Evolutionary conservation across 2,329 filamentous ascomycete genomes (phyloP).

Genomic region (Coleophoma eucalyptorum): DNA sequence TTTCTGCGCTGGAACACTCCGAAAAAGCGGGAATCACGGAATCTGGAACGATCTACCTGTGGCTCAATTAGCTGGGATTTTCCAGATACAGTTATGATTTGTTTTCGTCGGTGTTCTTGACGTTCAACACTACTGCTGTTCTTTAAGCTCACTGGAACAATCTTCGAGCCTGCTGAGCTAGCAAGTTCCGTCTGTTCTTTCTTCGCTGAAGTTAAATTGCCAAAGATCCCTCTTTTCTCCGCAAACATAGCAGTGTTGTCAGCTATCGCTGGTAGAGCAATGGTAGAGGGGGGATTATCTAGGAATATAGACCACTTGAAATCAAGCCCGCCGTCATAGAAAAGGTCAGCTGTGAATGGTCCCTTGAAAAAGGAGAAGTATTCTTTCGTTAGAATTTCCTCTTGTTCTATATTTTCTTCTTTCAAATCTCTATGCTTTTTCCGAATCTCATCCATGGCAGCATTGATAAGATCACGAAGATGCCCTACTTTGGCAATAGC

Average conservation of each 20-base stretch:
- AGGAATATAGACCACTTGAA: conserved; percentile 26
- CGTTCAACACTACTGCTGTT: too few relatives aligned
- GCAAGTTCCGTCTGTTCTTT: neutral
- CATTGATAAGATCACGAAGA: neutral
- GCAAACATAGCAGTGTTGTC: neutral
- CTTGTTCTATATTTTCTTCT: neutral
- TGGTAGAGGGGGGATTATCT: conserved; percentile 11
- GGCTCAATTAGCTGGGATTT: neutral
- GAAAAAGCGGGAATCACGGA: neutral
- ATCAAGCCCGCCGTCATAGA: conserved; percentile 41
- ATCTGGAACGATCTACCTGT: neutral
- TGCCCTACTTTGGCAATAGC: neutral
- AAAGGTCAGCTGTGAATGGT: conserved; percentile 41
- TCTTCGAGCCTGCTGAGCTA: neutral
- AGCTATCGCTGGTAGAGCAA: neutral
- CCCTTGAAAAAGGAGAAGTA: conserved; percentile 21
- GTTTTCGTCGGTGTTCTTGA: neutral
- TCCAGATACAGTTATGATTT: neutral
- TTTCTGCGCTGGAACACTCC: neutral
- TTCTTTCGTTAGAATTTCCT: neutral
- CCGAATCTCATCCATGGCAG: neutral
- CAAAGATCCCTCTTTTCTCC: neutral
- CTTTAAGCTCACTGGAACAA: neutral
- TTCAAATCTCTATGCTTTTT: neutral
- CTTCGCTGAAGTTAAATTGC: neutral